Percentiles rank a stretch among this genome's conserved stretches.
Conservation (phyloP, 2,329 filamentous ascomycete genomes). For the Hymenoscyphus fraxineus region DNA sequence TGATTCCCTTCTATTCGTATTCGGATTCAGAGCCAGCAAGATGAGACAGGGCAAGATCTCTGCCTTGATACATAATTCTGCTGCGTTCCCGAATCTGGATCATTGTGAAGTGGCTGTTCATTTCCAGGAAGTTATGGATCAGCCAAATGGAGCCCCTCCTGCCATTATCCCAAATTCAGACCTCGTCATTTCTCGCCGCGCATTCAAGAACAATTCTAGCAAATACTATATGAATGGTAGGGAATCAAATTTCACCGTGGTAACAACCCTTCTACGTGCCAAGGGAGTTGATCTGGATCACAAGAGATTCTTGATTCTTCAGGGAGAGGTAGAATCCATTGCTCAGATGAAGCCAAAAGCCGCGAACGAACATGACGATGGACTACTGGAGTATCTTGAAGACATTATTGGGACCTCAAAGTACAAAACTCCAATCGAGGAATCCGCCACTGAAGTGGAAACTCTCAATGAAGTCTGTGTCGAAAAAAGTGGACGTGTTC, state of each 20-base stretch:
- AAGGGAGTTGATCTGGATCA: slow-evolving; percentile 94
- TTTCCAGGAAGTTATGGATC: slow-evolving; percentile 91
- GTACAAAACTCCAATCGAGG: slow-evolving; percentile 95
- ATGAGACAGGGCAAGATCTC: slow-evolving; percentile 99
- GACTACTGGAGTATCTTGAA: slow-evolving; percentile 91
- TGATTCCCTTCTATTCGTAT: slow-evolving; percentile 96
- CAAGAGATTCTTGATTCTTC: slow-evolving; percentile 94
- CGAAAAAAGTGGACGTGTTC: slow-evolving; percentile 91
- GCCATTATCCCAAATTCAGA: slow-evolving; percentile 79
- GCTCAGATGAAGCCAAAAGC: slow-evolving; percentile 99
- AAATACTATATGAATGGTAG: slow-evolving; percentile 95
- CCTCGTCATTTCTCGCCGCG: slow-evolving; percentile 82
- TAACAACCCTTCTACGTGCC: slow-evolving; percentile 81
- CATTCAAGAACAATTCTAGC: slow-evolving; percentile 97
- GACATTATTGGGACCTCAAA: slow-evolving; percentile 99
- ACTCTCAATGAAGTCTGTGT: slow-evolving; percentile 89
- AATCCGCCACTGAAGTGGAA: slow-evolving; percentile 86
- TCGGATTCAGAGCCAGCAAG: slow-evolving; percentile 97
- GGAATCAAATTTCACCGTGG: slow-evolving; percentile 85
- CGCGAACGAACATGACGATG: slow-evolving; percentile 90
- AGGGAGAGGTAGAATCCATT: slow-evolving; percentile 97
- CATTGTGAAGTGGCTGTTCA: slow-evolving; percentile 95
- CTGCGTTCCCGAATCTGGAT: slow-evolving; percentile 77
- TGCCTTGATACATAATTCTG: slow-evolving; percentile 95
- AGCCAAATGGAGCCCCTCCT: slow-evolving; percentile 69